A percentile compares a stretch with the other conserved stretches of the same genome.
phyloP scores from a whole-genome alignment of 768 basidiomycete species.

The Pleurotus eryngii region DNA sequence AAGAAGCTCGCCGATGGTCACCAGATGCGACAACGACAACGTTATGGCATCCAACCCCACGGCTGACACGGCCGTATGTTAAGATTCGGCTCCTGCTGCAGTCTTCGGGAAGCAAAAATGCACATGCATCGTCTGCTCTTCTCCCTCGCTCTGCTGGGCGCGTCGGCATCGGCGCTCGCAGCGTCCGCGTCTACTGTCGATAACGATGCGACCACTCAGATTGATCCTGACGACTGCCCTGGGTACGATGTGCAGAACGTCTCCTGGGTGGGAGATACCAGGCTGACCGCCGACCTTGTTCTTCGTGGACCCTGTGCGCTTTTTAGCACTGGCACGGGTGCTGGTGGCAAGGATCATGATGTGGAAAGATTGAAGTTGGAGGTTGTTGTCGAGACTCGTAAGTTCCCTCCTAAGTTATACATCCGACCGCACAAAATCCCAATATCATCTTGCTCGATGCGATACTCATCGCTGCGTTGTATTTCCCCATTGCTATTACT shows the following conservation, averaged over 20 bases:
- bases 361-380: slow-evolving; percentile 41
- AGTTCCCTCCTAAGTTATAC: slow-evolving; percentile 7
- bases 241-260: slow-evolving; percentile 55
- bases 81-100: too few relatives aligned
- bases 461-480: too few relatives aligned
- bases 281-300: slow-evolving; percentile 48
- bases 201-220: slow-evolving; percentile 12
- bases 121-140: too few relatives aligned
- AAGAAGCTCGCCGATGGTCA: too few relatives aligned
- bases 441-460: not conserved
- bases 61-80: too few relatives aligned
- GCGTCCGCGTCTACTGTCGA: too few relatives aligned
- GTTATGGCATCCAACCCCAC: too few relatives aligned
- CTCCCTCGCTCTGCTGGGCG: too few relatives aligned
- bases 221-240: slow-evolving; percentile 52
- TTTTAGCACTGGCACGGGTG: slow-evolving; percentile 45
- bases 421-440: not conserved
- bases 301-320: slow-evolving; percentile 25
- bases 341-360: slow-evolving; percentile 49
- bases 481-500: too few relatives aligned
- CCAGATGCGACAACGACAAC: too few relatives aligned
- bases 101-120: too few relatives aligned
- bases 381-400: slow-evolving; percentile 61
- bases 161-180: too few relatives aligned
- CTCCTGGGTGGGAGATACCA: slow-evolving; percentile 26